These are phyloP conservation scores for Coemansia sp. DNA, from an alignment of 192 early-diverging fungal species.

Conservation along the genomic window DNA sequence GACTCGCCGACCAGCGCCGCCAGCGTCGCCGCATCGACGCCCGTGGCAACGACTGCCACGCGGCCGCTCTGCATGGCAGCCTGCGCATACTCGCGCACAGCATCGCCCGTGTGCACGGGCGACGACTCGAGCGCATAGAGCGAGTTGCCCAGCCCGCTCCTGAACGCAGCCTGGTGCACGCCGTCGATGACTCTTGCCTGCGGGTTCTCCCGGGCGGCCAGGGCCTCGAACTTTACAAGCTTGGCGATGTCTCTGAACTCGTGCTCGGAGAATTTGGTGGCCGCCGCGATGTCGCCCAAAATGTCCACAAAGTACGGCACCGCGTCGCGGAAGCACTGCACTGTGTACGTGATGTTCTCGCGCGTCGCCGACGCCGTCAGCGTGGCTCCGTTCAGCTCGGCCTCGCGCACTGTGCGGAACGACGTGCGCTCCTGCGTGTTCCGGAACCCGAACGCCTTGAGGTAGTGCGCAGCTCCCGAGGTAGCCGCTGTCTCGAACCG, in stretches of 20 bases:
- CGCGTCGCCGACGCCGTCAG: slow-evolving; percentile 80
- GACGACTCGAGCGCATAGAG: slow-evolving; percentile 78
- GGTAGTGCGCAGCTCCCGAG: slow-evolving; percentile 86
- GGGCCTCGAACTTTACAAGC: slow-evolving; percentile 68
- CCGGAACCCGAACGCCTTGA: slow-evolving; percentile 90
- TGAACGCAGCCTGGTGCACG: slow-evolving; percentile 91
- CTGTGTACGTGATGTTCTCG: slow-evolving; percentile 84
- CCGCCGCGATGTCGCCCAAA: slow-evolving; percentile 77
- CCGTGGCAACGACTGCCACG: slow-evolving; percentile 85
- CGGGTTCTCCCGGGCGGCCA: slow-evolving; percentile 66
- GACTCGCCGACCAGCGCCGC: slow-evolving; percentile 66
- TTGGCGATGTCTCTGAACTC: slow-evolving; percentile 80
- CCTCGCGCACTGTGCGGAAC: slow-evolving; percentile 86
- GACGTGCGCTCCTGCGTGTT: slow-evolving; percentile 82
- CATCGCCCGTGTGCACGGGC: slow-evolving; percentile 64
- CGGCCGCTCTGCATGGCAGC: slow-evolving; percentile 72
- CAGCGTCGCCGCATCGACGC: slow-evolving; percentile 77
- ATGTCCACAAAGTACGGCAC: slow-evolving; percentile 83
- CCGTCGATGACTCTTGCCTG: slow-evolving; percentile 73
- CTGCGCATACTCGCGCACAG: slow-evolving; percentile 75
- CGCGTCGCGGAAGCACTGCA: slow-evolving; percentile 90
- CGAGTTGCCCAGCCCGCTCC: slow-evolving; percentile 93
- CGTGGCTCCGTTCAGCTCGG: slow-evolving; percentile 88
- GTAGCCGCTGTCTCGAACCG: slow-evolving; percentile 77
- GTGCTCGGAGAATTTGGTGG: slow-evolving; percentile 80